A percentile compares a stretch with the other conserved stretches of the same genome.
These are phyloP conservation scores for Scheffersomyces illinoinensis DNA, from an alignment of 1,139 yeast species.

Conservation along the genomic window DNA sequence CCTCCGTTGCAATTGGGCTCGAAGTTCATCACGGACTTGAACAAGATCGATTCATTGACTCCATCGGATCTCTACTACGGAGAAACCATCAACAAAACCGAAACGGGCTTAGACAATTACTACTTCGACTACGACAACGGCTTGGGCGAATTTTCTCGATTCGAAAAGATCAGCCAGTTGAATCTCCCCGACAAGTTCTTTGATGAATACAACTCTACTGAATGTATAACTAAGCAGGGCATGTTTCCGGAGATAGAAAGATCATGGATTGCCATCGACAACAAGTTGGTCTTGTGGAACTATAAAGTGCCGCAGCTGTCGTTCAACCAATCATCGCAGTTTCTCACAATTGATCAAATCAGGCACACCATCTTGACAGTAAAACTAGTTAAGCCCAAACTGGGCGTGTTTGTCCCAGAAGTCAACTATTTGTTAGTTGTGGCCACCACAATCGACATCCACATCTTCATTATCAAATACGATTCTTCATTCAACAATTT, in stretches of 20 bases:
- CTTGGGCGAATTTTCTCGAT: slow-evolving; percentile 65
- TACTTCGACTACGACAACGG: slow-evolving; percentile 44
- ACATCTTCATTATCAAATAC: slow-evolving; percentile 72
- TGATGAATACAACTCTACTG: slow-evolving; percentile 71
- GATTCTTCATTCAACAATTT: slow-evolving; percentile 51
- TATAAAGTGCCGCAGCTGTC: slow-evolving; percentile 58
- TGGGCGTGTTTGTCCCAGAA: slow-evolving; percentile 74
- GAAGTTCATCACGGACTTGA: slow-evolving; percentile 46
- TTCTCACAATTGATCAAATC: slow-evolving; percentile 80
- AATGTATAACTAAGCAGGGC: slow-evolving; percentile 76
- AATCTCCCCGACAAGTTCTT: slow-evolving; percentile 83
- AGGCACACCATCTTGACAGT: slow-evolving; percentile 77
- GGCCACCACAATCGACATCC: slow-evolving; percentile 79
- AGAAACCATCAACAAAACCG: slow-evolving; percentile 37
- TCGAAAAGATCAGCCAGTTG: slow-evolving; percentile 67
- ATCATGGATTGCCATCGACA: slow-evolving; percentile 87
- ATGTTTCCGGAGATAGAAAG: slow-evolving; percentile 78
- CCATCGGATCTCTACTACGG: slow-evolving; percentile 48
- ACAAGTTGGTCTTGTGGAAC: slow-evolving; percentile 83
- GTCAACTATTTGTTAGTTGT: slow-evolving; percentile 73
- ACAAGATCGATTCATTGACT: slow-evolving; percentile 46
- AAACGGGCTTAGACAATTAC: slow-evolving; percentile 43
- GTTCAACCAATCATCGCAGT: slow-evolving; percentile 56
- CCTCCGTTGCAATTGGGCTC: slow-evolving; percentile 46
- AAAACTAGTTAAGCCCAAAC: slow-evolving; percentile 74